Conservation (phyloP, 108 stramenopile species). For the Cyclotella distinguenda region DNA sequence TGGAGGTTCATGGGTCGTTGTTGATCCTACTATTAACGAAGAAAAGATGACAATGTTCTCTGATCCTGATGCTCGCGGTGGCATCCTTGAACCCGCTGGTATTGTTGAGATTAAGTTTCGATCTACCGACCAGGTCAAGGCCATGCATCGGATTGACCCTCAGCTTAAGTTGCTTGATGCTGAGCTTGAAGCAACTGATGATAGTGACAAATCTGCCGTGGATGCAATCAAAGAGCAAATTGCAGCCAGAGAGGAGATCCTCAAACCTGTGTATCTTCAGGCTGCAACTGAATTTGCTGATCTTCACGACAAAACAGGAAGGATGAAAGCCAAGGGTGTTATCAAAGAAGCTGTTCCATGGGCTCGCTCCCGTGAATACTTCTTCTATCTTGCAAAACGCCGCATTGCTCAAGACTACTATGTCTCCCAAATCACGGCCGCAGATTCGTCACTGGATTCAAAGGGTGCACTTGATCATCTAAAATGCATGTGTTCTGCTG, state of each 20-base stretch:
- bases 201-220: conserved; percentile 61
- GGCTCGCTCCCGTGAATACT: conserved; percentile 90
- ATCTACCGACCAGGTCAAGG: conserved; percentile 73
- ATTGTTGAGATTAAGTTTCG: conserved; percentile 99
- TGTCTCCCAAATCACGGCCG: conserved; percentile 58
- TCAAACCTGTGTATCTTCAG: conserved; percentile 93
- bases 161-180: conserved; percentile 85
- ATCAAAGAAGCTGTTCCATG: conserved; percentile 90
- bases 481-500: conserved; percentile 57
- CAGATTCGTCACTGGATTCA: conserved; percentile 51
- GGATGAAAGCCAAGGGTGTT: conserved; percentile 99
- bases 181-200: conserved; percentile 75
- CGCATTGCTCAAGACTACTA: conserved; percentile 90
- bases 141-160: conserved; percentile 89
- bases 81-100: conserved; percentile 98
- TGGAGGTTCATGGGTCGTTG: conserved; percentile 98
- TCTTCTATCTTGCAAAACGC: conserved; percentile 93
- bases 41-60: conserved; percentile 99
- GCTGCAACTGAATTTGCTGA: conserved; percentile 98
- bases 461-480: conserved; percentile 59
- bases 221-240: conserved; percentile 84
- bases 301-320: conserved; percentile 95
- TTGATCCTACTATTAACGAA: conserved; percentile 97
- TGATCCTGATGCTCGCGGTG: conserved; percentile 95
- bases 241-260: conserved; percentile 83